These are phyloP conservation scores for Starmerella khaoyaiensis DNA, from an alignment of 805 yeast genomes.

Conservation along the genomic window DNA sequence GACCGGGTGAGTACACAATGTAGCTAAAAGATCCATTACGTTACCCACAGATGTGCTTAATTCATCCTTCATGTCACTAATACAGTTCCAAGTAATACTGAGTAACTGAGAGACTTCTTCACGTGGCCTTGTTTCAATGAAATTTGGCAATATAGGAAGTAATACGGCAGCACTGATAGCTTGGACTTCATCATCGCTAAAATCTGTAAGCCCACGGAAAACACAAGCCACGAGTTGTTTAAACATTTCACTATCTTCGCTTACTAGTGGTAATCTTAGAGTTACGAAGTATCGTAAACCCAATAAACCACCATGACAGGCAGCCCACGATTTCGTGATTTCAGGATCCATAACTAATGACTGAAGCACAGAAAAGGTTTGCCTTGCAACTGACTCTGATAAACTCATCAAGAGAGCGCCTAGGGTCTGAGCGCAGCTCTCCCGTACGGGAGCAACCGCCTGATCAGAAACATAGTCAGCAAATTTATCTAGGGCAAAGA, in stretches of 20 bases:
- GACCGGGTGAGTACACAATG: conserved; percentile 66
- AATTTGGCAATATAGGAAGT: conserved; percentile 78
- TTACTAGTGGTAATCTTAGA: conserved; percentile 67
- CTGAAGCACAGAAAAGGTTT: conserved; percentile 53
- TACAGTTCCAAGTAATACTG: conserved; percentile 79
- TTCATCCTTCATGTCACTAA: conserved; percentile 78
- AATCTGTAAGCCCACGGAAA: conserved; percentile 60
- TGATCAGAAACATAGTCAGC: conserved; percentile 97
- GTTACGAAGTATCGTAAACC: conserved; percentile 88
- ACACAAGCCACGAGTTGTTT: conserved; percentile 73
- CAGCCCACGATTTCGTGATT: conserved; percentile 70
- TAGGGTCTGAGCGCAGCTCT: conserved; percentile 86
- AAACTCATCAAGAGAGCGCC: conserved; percentile 80
- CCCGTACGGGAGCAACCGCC: conserved; percentile 96
- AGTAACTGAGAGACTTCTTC: conserved; percentile 35
- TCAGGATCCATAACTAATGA: conserved; percentile 46
- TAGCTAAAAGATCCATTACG: conserved; percentile 85
- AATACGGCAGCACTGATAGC: conserved; percentile 91
- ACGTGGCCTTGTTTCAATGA: conserved; percentile 47
- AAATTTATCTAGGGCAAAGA: conserved; percentile 85
- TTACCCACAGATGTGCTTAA: conserved; percentile 89
- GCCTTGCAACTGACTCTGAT: conserved; percentile 42
- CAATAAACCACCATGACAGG: conserved; percentile 93
- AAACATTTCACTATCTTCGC: conserved; percentile 43
- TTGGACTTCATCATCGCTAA: conserved; percentile 86